phyloP scores from a whole-genome alignment of 257 asterid species.

The Pogostemon cablin region DNA sequence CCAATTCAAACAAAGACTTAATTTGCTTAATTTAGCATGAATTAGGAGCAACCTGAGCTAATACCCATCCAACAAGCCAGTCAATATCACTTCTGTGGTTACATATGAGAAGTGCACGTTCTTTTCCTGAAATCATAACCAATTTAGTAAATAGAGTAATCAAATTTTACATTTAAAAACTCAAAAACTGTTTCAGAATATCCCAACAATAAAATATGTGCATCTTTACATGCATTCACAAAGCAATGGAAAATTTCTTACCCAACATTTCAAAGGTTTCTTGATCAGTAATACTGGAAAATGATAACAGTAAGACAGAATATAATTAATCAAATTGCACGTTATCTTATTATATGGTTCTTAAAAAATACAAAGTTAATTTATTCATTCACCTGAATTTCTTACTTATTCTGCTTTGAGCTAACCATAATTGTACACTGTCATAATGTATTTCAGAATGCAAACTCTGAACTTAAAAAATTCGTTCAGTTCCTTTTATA shows the following conservation, averaged over 20 bases:
- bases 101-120: constrained; percentile 72
- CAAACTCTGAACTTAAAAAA: too few relatives aligned
- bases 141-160: constrained; percentile 11
- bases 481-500: too few relatives aligned
- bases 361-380: constrained; percentile 14
- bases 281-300: constrained; percentile 42
- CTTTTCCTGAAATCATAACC: constrained; percentile 62
- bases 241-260: constrained; percentile 36
- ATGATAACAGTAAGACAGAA: constrained; percentile 15
- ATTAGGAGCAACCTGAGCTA: constrained; percentile 66
- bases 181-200: background rate
- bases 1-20: background rate
- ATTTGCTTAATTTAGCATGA: constrained; percentile 21
- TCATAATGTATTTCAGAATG: too few relatives aligned
- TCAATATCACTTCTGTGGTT: constrained; percentile 82
- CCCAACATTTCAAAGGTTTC: constrained; percentile 66
- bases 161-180: background rate
- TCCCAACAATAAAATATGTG: constrained; percentile 7
- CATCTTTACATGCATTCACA: background rate
- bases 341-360: constrained; percentile 4
- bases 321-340: background rate
- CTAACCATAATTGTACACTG: background rate
- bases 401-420: background rate
- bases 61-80: constrained; percentile 87
- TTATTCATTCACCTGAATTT: constrained; percentile 1